phyloP scores from a whole-genome alignment of 2,329 filamentous ascomycete species.

The Hypoxylon sp. region DNA sequence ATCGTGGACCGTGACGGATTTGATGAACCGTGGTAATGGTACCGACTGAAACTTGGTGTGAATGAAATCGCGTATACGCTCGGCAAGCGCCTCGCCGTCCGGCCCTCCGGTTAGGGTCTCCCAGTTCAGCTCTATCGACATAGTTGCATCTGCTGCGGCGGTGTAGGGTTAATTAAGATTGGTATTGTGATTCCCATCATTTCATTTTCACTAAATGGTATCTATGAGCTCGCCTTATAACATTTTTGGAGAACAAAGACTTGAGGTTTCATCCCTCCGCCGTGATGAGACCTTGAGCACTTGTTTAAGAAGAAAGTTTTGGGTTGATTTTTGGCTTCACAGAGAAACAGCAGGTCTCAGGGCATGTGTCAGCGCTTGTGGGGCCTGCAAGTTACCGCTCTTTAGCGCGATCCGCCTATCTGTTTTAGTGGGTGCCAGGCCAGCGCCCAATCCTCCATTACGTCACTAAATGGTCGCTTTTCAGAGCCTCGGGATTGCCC shows the following conservation, averaged over 20 bases:
- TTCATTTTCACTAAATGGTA: neutral
- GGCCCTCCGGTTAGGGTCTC: slow-evolving; percentile 87
- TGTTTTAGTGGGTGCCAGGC: slow-evolving; percentile 1
- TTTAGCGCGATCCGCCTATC: neutral
- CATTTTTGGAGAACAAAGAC: neutral
- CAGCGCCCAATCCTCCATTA: neutral
- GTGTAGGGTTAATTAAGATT: too few species aligned
- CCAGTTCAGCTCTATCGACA: slow-evolving; percentile 99
- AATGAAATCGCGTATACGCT: slow-evolving; percentile 89
- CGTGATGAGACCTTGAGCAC: slow-evolving; percentile 10
- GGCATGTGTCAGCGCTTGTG: slow-evolving; percentile 7
- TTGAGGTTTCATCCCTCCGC: slow-evolving; percentile 1
- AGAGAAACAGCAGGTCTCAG: neutral
- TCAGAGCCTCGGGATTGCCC: too few species aligned
- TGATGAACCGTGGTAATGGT: slow-evolving; percentile 92
- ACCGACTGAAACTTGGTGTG: slow-evolving; percentile 96
- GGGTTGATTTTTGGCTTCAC: too few species aligned
- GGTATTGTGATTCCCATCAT: slow-evolving; percentile 8
- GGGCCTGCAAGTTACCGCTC: neutral
- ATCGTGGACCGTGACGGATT: slow-evolving; percentile 90
- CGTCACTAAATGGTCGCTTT: neutral
- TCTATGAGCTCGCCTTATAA: neutral
- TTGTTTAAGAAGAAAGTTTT: too few species aligned
- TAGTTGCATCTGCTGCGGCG: too few species aligned
- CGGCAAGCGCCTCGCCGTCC: slow-evolving; percentile 84